A percentile compares a stretch with the other conserved stretches of the same genome.
Evolutionary conservation across 257 asterid species (phyloP).

Genomic region (Parsonsia alboflavescens): DNA sequence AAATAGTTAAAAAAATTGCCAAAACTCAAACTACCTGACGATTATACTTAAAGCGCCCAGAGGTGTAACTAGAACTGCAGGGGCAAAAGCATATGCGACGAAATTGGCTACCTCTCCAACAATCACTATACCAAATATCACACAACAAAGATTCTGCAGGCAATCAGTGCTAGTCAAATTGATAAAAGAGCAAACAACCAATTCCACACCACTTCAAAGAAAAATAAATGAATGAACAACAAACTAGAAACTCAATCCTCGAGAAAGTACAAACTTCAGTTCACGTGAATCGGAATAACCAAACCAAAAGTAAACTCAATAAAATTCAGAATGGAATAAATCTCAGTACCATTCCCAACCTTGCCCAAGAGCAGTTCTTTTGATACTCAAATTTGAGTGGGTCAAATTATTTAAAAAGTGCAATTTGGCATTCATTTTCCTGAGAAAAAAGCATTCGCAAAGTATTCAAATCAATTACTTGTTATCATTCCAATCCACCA

Average conservation of each 20-base stretch:
- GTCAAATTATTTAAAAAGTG: not conserved
- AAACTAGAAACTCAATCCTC: not conserved
- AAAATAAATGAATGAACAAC: not conserved
- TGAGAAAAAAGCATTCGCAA: no score
- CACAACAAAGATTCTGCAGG: slow-evolving; percentile 14
- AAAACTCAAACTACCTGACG: slow-evolving; percentile 45
- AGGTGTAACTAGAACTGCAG: slow-evolving; percentile 92
- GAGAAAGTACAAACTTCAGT: not conserved
- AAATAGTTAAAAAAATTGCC: not conserved
- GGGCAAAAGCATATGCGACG: slow-evolving; percentile 91
- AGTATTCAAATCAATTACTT: slow-evolving; percentile 25
- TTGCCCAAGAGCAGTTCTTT: not conserved
- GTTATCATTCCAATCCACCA: slow-evolving; percentile 92
- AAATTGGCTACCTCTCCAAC: slow-evolving; percentile 80
- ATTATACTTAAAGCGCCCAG: slow-evolving; percentile 88
- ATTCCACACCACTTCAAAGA: not conserved
- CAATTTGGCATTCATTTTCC: no score
- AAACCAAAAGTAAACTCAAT: not conserved
- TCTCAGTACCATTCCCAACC: not conserved
- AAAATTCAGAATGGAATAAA: not conserved
- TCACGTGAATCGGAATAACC: not conserved
- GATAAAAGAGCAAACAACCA: not conserved
- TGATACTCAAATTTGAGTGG: not conserved
- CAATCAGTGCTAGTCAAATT: slow-evolving; percentile 12
- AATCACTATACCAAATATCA: slow-evolving; percentile 49